A percentile compares a stretch with the other conserved stretches of the same genome.
These are phyloP conservation scores for Hypholoma sublateritium DNA, from an alignment of 768 basidiomycete species.

Conservation along the genomic window DNA sequence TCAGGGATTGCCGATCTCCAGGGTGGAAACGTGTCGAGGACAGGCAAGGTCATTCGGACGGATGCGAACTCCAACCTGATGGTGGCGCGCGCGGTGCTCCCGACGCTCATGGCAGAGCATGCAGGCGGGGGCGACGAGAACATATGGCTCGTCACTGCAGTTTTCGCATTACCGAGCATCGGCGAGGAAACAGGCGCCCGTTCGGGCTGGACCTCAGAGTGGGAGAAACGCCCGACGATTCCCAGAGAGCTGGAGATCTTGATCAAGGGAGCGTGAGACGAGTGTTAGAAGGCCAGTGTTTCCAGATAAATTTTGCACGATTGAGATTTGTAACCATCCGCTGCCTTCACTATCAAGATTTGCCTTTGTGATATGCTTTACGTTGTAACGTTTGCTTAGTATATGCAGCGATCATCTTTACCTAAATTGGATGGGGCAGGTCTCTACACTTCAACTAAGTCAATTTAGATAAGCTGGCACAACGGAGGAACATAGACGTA, in stretches of 20 bases:
- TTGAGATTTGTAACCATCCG: no score
- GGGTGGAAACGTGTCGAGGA: conserved; percentile 18
- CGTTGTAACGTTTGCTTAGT: no score
- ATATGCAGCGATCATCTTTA: no score
- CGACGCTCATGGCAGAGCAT: conserved; percentile 56
- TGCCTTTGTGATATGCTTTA: no score
- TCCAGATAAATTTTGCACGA: no score
- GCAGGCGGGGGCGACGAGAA: conserved; percentile 32
- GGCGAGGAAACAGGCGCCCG: conserved; percentile 34
- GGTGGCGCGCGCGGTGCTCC: conserved; percentile 64
- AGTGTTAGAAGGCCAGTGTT: no score
- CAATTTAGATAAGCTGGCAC: no score
- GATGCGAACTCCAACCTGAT: conserved; percentile 77
- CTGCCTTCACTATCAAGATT: no score
- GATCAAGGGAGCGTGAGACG: no score
- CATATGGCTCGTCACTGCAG: conserved; percentile 63
- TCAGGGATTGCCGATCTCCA: conserved; percentile 58
- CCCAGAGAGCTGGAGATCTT: conserved; percentile 33
- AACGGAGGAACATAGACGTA: no score
- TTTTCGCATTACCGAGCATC: conserved; percentile 58
- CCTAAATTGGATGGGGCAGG: no score
- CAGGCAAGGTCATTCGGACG: conserved; percentile 50
- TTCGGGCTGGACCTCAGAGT: conserved; percentile 47
- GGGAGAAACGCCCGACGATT: conserved; percentile 44
- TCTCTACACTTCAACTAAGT: no score